Base-by-base conservation (phyloP, 768 basidiomycete species). In the Dioszegia crocea region DNA sequence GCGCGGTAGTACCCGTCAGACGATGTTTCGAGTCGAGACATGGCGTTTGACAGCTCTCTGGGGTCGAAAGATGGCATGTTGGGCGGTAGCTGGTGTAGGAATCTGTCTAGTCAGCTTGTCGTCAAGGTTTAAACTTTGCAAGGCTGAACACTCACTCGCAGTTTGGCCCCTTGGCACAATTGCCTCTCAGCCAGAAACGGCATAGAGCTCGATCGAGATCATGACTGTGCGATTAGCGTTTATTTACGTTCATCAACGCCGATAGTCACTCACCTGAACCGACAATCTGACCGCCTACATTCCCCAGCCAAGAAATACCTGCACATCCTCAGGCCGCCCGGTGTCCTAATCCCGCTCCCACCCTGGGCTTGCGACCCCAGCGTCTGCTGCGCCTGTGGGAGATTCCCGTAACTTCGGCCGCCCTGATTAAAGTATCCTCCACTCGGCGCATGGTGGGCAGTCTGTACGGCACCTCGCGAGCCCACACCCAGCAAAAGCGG, bases 181-280 rank as follows among this genome's bases (percentile, higher is more conserved):
- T 91, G 4, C 94, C 94, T 50, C 93, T 84, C 29, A 99, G 83
- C 96, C 96, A 99, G 80, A 99, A 99, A 33, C 96, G 87, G 79
- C 89, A 92, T 21, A 97, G 76, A 1, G 93, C 93, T 40, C 93
- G 84, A 76, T 97, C 93, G 3, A 96, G 83, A 70, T 97, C 93
- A 73, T 96, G 93, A 67, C 93, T 96, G 48, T 33, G 55, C 39
- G 52, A 56, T 29, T n/a, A n/a, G n/a, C n/a, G n/a, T 55, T 40
- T 17, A 45, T 10, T 21, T 47, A n/a, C 19, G 19, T 3, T 23
- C 14, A 24, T 12, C 26, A 30, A 48, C 8, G 47, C 6, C 19
- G 19, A 11, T 3, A 9, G 6, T 8, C 36, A 55, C 84, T 64
- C 66, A 94, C 94, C 91, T 97, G 81, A 98, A 99, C 57, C 94